These are phyloP conservation scores for Phyllosticta citrichinensis DNA, from an alignment of 2,329 filamentous ascomycete genomes.

Conservation along the genomic window DNA sequence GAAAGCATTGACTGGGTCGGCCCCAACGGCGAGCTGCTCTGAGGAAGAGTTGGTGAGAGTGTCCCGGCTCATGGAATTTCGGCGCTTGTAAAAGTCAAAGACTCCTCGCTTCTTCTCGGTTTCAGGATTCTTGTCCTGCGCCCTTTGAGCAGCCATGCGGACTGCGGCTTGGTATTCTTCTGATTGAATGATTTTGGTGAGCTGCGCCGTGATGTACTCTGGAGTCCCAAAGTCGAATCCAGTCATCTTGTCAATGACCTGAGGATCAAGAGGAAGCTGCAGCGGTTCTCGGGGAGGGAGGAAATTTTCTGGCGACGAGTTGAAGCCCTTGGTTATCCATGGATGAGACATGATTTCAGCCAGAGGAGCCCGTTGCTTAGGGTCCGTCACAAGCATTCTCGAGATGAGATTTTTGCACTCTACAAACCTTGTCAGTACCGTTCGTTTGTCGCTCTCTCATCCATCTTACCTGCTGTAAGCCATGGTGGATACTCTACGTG, in stretches of 20 bases:
- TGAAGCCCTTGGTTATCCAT: constrained; percentile 93
- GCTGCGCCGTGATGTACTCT: constrained; percentile 70
- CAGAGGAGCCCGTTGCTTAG: constrained; percentile 73
- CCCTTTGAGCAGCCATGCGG: constrained; percentile 59
- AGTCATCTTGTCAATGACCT: constrained; percentile 86
- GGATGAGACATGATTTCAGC: constrained; percentile 89
- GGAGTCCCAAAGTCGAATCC: constrained; percentile 93
- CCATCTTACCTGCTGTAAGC: constrained; percentile 67
- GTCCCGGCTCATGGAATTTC: constrained; percentile 84
- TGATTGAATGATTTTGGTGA: constrained; percentile 80
- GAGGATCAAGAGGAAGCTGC: constrained; percentile 70
- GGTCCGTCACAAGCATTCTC: constrained; percentile 92
- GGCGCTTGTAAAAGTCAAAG: constrained; percentile 94
- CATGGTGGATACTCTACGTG: constrained; percentile 91
- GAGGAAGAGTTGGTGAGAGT: constrained; percentile 74
- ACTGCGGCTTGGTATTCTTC: constrained; percentile 87
- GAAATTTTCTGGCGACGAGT: constrained; percentile 76
- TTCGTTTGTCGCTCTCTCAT: constrained; percentile 9
- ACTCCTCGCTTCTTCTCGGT: constrained; percentile 77
- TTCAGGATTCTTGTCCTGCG: constrained; percentile 44
- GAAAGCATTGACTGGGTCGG: constrained; percentile 86
- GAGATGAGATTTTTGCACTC: constrained; percentile 91
- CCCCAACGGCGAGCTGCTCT: constrained; percentile 72
- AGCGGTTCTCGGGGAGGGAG: constrained; percentile 75
- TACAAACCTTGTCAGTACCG: constrained; percentile 27